phyloP scores from a whole-genome alignment of 805 yeast genomes.

The Metschnikowia lachancei region DNA sequence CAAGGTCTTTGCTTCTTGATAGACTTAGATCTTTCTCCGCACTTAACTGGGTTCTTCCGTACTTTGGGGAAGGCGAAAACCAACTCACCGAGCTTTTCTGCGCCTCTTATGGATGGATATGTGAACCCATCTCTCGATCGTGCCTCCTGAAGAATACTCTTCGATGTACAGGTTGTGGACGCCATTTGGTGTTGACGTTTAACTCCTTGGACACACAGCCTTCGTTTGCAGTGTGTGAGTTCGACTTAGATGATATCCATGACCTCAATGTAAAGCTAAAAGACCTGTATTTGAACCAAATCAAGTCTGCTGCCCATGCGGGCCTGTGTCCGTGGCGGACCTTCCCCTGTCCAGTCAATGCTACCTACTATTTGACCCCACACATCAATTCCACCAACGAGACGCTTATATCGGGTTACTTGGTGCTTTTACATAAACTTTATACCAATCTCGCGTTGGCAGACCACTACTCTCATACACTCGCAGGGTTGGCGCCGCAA shows the following conservation, averaged over 20 bases:
- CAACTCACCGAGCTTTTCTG: slow-evolving; percentile 46
- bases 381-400: slow-evolving; percentile 31
- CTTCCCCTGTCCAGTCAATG: slow-evolving; percentile 33
- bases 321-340: slow-evolving; percentile 37
- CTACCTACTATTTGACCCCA: slow-evolving; percentile 36
- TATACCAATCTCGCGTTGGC: slow-evolving; percentile 23
- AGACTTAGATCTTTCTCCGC: slow-evolving; percentile 45
- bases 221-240: slow-evolving; percentile 11
- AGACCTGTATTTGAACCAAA: slow-evolving; percentile 26
- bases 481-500: slow-evolving; percentile 5
- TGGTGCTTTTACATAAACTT: slow-evolving; percentile 27
- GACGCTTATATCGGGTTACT: slow-evolving; percentile 28
- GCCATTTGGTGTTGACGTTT: slow-evolving; percentile 30
- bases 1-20: slow-evolving; percentile 31
- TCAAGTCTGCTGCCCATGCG: slow-evolving; percentile 28
- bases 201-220: slow-evolving; percentile 18
- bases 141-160: slow-evolving; percentile 30
- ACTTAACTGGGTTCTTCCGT: slow-evolving; percentile 47
- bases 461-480: not conserved
- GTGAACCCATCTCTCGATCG: slow-evolving; percentile 31
- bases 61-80: slow-evolving; percentile 11
- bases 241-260: slow-evolving; percentile 23
- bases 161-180: slow-evolving; percentile 33
- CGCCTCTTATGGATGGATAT: slow-evolving; percentile 54
- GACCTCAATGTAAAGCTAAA: slow-evolving; percentile 26